Conservation (phyloP, 768 basidiomycete species). For the Leccinum aurantiacum region DNA sequence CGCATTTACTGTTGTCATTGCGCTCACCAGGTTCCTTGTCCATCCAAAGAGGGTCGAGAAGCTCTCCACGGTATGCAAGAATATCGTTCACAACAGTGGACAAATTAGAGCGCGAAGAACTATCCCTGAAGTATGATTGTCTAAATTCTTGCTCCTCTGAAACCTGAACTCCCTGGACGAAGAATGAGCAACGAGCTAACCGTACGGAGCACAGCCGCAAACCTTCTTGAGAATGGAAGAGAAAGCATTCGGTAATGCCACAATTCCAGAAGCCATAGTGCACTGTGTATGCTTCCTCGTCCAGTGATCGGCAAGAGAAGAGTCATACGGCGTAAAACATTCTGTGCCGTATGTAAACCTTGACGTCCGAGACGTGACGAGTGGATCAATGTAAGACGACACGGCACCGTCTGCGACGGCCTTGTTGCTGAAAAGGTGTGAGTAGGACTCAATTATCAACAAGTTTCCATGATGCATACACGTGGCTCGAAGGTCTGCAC, state of each 20-base stretch:
- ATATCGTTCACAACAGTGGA: not conserved
- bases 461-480: not conserved
- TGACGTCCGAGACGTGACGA: conserved; percentile 45
- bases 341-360: conserved; percentile 41
- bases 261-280: conserved; percentile 27
- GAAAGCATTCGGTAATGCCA: conserved; percentile 35
- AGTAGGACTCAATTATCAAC: not conserved
- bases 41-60: conserved; percentile 8
- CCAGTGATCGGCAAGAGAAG: conserved; percentile 37
- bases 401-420: not conserved
- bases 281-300: conserved; percentile 27
- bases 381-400: conserved; percentile 40
- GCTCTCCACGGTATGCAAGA: conserved; percentile 18
- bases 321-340: conserved; percentile 27
- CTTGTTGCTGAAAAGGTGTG: not conserved
- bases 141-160: conserved; percentile 21
- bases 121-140: not conserved
- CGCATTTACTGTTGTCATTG: not conserved
- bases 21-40: conserved; percentile 18
- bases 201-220: not conserved
- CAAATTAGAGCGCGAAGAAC: not conserved
- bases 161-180: conserved; percentile 16
- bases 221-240: conserved; percentile 38
- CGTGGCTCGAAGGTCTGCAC: not conserved
- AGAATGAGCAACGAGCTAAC: not conserved